Conservation (phyloP, 1,284 basidiomycete species). For the Sporisorium exsertum region DNA sequence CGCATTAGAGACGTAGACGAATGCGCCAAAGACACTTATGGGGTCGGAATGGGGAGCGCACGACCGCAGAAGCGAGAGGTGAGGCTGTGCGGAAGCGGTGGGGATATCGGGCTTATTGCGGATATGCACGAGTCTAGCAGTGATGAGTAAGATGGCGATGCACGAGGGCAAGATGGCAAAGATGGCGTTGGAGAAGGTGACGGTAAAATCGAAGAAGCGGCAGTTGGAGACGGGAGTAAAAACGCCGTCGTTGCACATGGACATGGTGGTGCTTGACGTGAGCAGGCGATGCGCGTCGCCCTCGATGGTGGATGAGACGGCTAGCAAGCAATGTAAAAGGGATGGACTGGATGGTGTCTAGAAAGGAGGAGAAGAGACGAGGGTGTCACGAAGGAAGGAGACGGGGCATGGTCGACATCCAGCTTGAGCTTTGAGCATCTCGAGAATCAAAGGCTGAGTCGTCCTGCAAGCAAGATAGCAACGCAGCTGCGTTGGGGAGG, state of each 20-base stretch:
- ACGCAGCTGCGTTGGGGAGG: background rate
- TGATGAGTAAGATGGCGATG: conserved; percentile 31
- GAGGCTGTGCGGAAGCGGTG: conserved; percentile 13
- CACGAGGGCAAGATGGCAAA: conserved; percentile 42
- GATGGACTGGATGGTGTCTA: background rate
- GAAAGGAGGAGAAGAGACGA: background rate
- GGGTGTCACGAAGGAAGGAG: background rate
- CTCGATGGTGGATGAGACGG: background rate
- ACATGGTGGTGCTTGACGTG: conserved; percentile 5
- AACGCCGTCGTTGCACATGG: conserved; percentile 41
- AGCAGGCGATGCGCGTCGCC: background rate
- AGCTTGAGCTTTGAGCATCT: conserved; percentile 6
- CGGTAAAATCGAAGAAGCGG: conserved; percentile 59
- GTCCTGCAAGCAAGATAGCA: conserved; percentile 2
- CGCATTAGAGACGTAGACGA: conserved; percentile 31
- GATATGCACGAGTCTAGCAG: conserved; percentile 17
- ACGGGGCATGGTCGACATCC: too few relatives aligned
- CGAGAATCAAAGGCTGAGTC: conserved; percentile 12
- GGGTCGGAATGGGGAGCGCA: conserved; percentile 33
- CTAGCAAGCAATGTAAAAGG: background rate
- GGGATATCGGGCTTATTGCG: conserved; percentile 31
- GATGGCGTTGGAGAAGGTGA: conserved; percentile 52
- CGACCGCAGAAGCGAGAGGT: conserved; percentile 17
- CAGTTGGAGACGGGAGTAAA: conserved; percentile 54
- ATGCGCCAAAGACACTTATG: conserved; percentile 39